phyloP scores from a whole-genome alignment of 169 alveolate species.

The Ophryocystis elektroscirrha region DNA sequence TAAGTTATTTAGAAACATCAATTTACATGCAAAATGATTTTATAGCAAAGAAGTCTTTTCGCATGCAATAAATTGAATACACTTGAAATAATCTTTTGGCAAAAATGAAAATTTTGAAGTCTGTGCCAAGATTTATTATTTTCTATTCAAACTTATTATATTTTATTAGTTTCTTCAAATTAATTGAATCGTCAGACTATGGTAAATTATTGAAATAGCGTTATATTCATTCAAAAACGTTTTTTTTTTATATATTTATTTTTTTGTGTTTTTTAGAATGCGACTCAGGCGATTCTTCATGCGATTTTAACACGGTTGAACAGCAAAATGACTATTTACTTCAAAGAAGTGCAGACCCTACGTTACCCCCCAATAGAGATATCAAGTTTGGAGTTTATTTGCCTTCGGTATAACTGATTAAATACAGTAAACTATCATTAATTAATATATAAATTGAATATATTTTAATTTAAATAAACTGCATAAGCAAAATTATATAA shows the following conservation, averaged over 20 bases:
- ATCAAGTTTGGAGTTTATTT: constrained; percentile 11
- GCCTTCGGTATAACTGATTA: constrained; percentile 6
- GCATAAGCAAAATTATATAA: no score
- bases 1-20: constrained; percentile 7
- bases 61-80: constrained; percentile 6
- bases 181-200: constrained; percentile 16
- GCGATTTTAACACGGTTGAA: constrained; percentile 15
- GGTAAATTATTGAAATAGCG: constrained; percentile 13
- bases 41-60: constrained; percentile 10
- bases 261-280: constrained; percentile 9
- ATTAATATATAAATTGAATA: no score
- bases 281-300: constrained; percentile 6
- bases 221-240: constrained; percentile 4
- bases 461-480: no score
- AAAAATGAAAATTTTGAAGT: no score
- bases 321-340: constrained; percentile 16
- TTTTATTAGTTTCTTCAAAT: constrained; percentile 14
- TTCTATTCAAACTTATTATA: constrained; percentile 8
- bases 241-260: constrained; percentile 7
- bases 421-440: constrained; percentile 12
- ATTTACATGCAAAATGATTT: constrained; percentile 14
- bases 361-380: constrained; percentile 5
- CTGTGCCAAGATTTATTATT: constrained; percentile 3
- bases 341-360: constrained; percentile 8
- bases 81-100: constrained; percentile 6